These are phyloP conservation scores for Aspergillus terreus DNA, from an alignment of 2,329 filamentous ascomycete genomes.

Conservation along the genomic window DNA sequence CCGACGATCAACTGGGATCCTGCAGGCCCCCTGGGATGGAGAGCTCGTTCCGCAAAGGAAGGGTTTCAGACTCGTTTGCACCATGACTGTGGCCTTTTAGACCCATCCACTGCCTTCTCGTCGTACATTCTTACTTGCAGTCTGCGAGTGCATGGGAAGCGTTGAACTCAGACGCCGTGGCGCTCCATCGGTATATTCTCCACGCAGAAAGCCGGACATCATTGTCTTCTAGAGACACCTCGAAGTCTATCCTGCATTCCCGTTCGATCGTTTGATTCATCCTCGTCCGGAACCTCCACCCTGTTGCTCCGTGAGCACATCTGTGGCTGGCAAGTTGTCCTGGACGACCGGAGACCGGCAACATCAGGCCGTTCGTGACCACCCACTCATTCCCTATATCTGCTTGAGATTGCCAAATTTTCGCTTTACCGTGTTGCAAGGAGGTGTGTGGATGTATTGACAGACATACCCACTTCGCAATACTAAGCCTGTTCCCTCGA, in stretches of 20 bases:
- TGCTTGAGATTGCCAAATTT: no score
- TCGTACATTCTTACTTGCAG: slow-evolving; percentile 9
- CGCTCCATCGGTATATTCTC: slow-evolving; percentile 11
- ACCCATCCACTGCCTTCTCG: slow-evolving; percentile 12
- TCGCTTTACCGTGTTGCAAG: not conserved
- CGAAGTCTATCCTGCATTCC: not conserved
- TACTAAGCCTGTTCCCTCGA: not conserved
- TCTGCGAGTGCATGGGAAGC: slow-evolving; percentile 10
- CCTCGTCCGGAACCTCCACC: not conserved
- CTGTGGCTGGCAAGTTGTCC: not conserved
- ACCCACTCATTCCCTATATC: no score
- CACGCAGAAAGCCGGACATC: slow-evolving; percentile 8
- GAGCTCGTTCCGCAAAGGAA: slow-evolving; percentile 20
- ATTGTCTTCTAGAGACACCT: not conserved
- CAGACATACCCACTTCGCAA: not conserved
- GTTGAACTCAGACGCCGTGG: slow-evolving; percentile 16
- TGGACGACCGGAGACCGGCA: not conserved
- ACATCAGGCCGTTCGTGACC: no score
- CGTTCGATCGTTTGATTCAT: not conserved
- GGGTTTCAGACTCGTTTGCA: slow-evolving; percentile 24
- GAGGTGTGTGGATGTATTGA: slow-evolving; percentile 3
- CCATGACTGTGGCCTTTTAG: slow-evolving; percentile 24
- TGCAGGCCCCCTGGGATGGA: slow-evolving; percentile 27
- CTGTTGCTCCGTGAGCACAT: not conserved
- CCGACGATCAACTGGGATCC: slow-evolving; percentile 23